phyloP scores from a whole-genome alignment of 164 flowering plant species.

The Taxillus chinensis region DNA sequence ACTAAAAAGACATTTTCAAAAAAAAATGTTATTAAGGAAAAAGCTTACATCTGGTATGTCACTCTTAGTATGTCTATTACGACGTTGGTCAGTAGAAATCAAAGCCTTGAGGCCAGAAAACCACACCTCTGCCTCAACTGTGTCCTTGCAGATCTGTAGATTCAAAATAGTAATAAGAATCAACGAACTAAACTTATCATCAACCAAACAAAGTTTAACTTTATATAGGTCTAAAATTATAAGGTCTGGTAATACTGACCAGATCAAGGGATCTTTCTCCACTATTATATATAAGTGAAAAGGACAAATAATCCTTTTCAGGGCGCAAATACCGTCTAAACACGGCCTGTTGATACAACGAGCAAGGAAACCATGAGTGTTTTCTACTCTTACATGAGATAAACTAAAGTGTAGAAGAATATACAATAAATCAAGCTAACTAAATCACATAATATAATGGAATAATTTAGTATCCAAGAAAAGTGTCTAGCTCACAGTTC shows the following conservation, averaged over 20 bases:
- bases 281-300: constrained; percentile 79
- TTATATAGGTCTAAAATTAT: background rate
- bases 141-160: constrained; percentile 81
- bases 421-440: no score
- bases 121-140: constrained; percentile 80
- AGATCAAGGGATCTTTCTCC: constrained; percentile 86
- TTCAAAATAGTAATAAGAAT: background rate
- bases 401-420: background rate
- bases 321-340: constrained; percentile 74
- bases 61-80: constrained; percentile 42
- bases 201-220: background rate
- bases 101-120: constrained; percentile 66
- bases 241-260: constrained; percentile 35
- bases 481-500: constrained; percentile 37
- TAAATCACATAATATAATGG: background rate
- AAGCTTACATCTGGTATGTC: constrained; percentile 51
- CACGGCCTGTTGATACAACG: constrained; percentile 51
- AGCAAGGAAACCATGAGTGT: background rate
- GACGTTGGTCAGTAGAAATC: constrained; percentile 39
- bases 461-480: background rate
- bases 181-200: constrained; percentile 8
- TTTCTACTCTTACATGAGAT: background rate
- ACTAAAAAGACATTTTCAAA: no score
- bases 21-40: background rate
- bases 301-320: constrained; percentile 86